Conservation (phyloP, 768 basidiomycete genomes). For the Mrakia gelida region DNA sequence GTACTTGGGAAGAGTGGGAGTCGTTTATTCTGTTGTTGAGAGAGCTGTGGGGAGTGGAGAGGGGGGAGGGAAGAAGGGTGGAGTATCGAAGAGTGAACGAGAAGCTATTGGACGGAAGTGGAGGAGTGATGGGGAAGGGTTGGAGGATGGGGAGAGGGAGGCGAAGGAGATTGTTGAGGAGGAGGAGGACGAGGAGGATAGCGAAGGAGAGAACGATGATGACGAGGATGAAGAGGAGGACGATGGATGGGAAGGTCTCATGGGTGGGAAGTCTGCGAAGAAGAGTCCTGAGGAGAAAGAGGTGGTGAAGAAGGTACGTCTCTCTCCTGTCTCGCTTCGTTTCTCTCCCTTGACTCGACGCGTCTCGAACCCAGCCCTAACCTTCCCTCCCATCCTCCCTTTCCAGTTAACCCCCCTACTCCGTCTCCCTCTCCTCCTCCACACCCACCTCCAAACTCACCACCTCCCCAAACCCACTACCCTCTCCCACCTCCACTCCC, state of each 20-base stretch:
- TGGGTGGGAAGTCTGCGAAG: slow-evolving; percentile 14
- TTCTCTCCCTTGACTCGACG: background rate
- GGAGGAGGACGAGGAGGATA: background rate
- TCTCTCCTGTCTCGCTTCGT: slow-evolving; percentile 2
- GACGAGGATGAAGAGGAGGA: background rate
- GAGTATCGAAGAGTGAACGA: background rate
- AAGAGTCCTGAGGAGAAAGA: slow-evolving; percentile 10
- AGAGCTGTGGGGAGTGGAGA: background rate
- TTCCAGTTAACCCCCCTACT: background rate
- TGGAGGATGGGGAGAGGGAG: slow-evolving; percentile 26
- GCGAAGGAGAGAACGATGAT: background rate
- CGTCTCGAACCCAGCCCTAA: no score
- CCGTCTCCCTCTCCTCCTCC: background rate
- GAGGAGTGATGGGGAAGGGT: slow-evolving; percentile 1
- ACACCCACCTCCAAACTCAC: background rate
- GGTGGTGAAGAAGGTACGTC: background rate
- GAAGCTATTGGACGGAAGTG: slow-evolving; percentile 6
- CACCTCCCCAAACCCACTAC: background rate
- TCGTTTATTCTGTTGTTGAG: background rate
- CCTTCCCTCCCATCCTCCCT: background rate
- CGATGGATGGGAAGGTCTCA: slow-evolving; percentile 26
- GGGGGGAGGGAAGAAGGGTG: background rate
- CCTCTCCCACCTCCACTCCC: background rate
- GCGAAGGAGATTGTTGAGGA: slow-evolving; percentile 21
- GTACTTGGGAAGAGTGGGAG: background rate